Evolutionary conservation across 2,329 filamentous ascomycete genomes (phyloP), one percentile per base, ranked within the genome.

Genomic region (Blumeriella jaapii): DNA sequence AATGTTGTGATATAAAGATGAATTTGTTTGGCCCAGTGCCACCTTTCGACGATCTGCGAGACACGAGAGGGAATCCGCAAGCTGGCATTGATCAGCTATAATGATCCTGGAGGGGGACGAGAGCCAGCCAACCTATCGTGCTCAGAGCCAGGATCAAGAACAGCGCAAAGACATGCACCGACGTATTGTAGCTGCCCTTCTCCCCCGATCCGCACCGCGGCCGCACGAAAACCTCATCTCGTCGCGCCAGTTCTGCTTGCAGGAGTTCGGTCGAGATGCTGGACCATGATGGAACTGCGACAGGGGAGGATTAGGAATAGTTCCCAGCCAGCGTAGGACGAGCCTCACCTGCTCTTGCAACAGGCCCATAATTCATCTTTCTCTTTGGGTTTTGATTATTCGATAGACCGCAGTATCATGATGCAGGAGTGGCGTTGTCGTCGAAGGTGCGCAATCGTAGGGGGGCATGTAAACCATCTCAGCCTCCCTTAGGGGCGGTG

Each of bases 1-100:
- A 80, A 60, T 85, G 80, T 43, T 73, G 63, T 2, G 67, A 71
- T 31, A 74, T 54, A 51, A 76, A 76, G 34, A 76, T 64, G 46
- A 57, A 50, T 38, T 46, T 45, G 23, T 47, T 44, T 3, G 51
- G 40, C 0, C 39, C 42, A 5, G 50, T 34, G 12, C 39, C 44
- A 12, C 27, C 33, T 31, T 51, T 53, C 4, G 55, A 52, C 2
- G 51, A 44, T 39, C 51, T 45, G 24, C 47, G 46, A 18, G 55
- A 57, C 33, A 58, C 36, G 3, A 56, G 34, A 29, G 55, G 55
- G 14, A 58, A 53, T 40, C 49, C 54, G 39, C 55, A 59, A 25
- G 55, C 57, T 58, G 27, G 16, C 26, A 17, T 35, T 12, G 19
- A 26, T 15, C 38, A 16, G 44, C 30, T 31, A 31, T 13, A 39